A percentile compares a stretch with the other conserved stretches of the same genome.
Conservation (phyloP, 805 yeast genomes). For the Barnettozyma vustinii region DNA sequence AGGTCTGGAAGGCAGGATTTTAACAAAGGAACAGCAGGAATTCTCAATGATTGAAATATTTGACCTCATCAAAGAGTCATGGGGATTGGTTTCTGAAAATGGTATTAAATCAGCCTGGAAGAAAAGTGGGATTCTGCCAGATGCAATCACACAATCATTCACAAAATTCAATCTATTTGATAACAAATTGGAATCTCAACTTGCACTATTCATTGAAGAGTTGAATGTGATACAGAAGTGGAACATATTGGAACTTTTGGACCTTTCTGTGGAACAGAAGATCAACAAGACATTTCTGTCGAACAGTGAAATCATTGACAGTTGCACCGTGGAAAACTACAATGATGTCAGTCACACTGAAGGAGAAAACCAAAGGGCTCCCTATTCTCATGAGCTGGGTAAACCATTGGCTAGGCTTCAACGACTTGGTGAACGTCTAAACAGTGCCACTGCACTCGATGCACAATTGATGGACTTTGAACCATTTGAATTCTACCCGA, state of each 20-base stretch:
- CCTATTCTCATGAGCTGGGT: slow-evolving; percentile 24
- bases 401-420: slow-evolving; percentile 22
- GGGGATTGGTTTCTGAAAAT: slow-evolving; percentile 39
- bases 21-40: slow-evolving; percentile 34
- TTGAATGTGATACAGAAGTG: slow-evolving; percentile 50
- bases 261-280: slow-evolving; percentile 40
- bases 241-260: slow-evolving; percentile 51
- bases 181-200: slow-evolving; percentile 34
- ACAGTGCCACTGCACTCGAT: slow-evolving; percentile 5
- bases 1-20: slow-evolving; percentile 13
- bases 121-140: slow-evolving; percentile 37
- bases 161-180: slow-evolving; percentile 29
- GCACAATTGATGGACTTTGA: slow-evolving; percentile 8
- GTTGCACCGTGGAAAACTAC: slow-evolving; percentile 46
- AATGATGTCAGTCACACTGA: slow-evolving; percentile 19
- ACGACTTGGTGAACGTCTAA: slow-evolving; percentile 19
- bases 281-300: slow-evolving; percentile 42
- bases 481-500: neutral
- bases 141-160: slow-evolving; percentile 24
- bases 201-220: slow-evolving; percentile 39
- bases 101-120: slow-evolving; percentile 39
- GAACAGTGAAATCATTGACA: slow-evolving; percentile 54
- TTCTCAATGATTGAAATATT: slow-evolving; percentile 51
- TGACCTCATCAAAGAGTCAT: slow-evolving; percentile 51
- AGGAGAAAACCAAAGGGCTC: slow-evolving; percentile 19